Percentiles rank a stretch among this genome's conserved stretches.
Evolutionary conservation across 257 asterid genomes (phyloP).

Genomic region (Solanum okadae): DNA sequence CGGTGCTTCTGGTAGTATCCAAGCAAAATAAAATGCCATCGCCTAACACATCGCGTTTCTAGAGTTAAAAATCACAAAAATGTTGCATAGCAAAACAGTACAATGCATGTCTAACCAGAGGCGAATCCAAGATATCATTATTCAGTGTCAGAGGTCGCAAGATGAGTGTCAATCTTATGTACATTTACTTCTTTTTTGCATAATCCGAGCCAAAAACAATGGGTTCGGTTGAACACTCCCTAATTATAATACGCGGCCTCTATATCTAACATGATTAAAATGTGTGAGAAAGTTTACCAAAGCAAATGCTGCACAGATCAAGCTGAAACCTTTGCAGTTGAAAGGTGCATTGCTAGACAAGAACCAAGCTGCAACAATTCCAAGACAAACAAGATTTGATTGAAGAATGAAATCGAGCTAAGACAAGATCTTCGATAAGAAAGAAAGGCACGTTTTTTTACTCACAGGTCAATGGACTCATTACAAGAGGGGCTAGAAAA

Average conservation of each 20-base stretch:
- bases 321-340: slow-evolving; percentile 84
- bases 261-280: background rate
- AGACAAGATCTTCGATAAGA: background rate
- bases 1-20: slow-evolving; percentile 36
- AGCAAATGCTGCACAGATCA: slow-evolving; percentile 64
- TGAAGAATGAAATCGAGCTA: background rate
- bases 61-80: background rate
- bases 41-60: slow-evolving; percentile 30
- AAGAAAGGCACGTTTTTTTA: background rate
- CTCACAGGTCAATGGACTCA: slow-evolving; percentile 87
- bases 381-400: background rate
- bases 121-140: background rate
- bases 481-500: slow-evolving; percentile 17
- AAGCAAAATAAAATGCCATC: slow-evolving; percentile 47
- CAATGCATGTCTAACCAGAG: background rate
- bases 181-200: background rate
- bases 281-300: slow-evolving; percentile 32
- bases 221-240: background rate
- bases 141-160: background rate
- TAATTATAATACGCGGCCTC: background rate
- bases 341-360: slow-evolving; percentile 74
- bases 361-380: slow-evolving; percentile 60
- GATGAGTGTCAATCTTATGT: background rate
- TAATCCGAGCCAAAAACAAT: background rate
- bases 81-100: background rate